Evolutionary conservation across 257 asterid species (phyloP).

Genomic region (Nicotiana paniculata): DNA sequence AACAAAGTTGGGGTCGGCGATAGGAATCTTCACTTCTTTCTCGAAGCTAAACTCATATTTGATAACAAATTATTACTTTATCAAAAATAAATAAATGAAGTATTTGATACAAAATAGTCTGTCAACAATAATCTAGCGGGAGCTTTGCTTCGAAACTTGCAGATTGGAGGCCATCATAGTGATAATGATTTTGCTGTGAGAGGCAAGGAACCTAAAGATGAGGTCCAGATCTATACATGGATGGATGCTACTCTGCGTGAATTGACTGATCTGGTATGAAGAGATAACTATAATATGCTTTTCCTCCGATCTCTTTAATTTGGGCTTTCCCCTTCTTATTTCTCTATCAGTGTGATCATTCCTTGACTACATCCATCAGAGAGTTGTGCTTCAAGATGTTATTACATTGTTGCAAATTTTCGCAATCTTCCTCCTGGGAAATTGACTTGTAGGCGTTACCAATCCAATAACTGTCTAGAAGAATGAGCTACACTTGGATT

Average conservation of each 20-base stretch:
- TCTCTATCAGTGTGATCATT: not conserved
- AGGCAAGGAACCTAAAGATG: slow-evolving; percentile 99
- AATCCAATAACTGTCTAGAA: not conserved
- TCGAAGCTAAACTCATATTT: too few relatives aligned
- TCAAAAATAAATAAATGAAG: not conserved
- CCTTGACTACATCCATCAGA: not conserved
- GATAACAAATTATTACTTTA: not conserved
- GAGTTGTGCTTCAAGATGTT: not conserved
- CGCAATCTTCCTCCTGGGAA: not conserved
- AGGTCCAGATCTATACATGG: slow-evolving; percentile 98
- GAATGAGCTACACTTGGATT: not conserved
- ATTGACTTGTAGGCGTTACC: too few relatives aligned
- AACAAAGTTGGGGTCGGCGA: too few relatives aligned
- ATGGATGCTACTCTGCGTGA: slow-evolving; percentile 98
- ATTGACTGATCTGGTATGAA: slow-evolving; percentile 89
- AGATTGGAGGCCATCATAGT: slow-evolving; percentile 89
- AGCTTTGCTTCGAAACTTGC: not conserved
- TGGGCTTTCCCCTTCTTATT: not conserved
- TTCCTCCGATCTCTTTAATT: not conserved
- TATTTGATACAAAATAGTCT: not conserved
- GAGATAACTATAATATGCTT: not conserved
- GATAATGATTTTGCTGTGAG: slow-evolving; percentile 84
- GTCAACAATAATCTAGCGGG: not conserved
- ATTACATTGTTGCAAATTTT: not conserved
- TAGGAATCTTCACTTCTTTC: too few relatives aligned